Evolutionary conservation across 83 land plant species (phyloP), one percentile per base, ranked within the genome.

Genomic region (Thuja plicata): DNA sequence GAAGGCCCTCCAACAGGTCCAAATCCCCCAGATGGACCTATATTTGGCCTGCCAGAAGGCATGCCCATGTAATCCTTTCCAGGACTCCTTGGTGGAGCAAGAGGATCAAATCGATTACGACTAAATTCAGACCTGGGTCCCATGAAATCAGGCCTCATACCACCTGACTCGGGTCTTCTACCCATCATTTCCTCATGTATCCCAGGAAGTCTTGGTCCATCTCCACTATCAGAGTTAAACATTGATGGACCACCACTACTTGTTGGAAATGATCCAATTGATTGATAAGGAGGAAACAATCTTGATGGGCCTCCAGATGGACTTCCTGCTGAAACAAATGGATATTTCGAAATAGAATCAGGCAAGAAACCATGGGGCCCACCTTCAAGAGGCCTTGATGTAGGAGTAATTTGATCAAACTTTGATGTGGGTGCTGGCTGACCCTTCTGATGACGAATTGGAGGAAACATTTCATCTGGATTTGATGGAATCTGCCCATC

Each of bases 71-170:
- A 89, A 70, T 93, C 94, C 84, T 92, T 91, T 78, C 83, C 90
- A 30, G 96, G 96, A 88, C 95, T 95, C 89, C 93, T 82, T 50
- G 82, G 60, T 30, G 91, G 88, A 90, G 66, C 74, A 19, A 94
- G 81, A 27, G 89, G 79, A 90, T 90, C 94, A 82, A 90, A 46
- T 81, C 88, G 92, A 84, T 41, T 91, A 2, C 89, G 90, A 45
- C 88, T 92, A 91, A 87, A 91, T 85, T 88, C 93, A 87, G 90
- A 54, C 73, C 50, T 88, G 24, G 92, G 89, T 66, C 91, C 87
- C 86, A 87, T 84, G 71, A 89, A 87, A 88, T 89, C 92, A 13
- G 88, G 84, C 91, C 79, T 83, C 37, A 85, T 21, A 62, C 73
- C 89, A 76, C 80, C 48, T 74, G 86, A 54, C 55, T 91, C 93